Percentiles rank a stretch among this genome's conserved stretches.
These are phyloP conservation scores for Solanum hybrid DNA, from an alignment of 305 asterid species.

Conservation along the genomic window DNA sequence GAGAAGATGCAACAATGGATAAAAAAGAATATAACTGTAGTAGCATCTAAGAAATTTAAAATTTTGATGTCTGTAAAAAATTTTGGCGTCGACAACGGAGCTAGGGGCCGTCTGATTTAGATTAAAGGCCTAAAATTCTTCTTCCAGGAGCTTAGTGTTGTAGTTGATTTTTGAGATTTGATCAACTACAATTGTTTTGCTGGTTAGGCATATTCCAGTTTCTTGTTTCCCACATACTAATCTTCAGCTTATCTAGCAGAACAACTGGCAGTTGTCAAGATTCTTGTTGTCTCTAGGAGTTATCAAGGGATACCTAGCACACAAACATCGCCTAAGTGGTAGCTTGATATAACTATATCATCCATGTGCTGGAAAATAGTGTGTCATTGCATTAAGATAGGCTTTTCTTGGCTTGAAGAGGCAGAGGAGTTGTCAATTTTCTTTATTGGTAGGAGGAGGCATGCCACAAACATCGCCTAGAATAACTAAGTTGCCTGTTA, in stretches of 20 bases:
- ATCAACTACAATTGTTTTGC: neutral
- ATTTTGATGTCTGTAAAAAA: neutral
- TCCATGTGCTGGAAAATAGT: neutral
- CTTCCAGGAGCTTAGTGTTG: neutral
- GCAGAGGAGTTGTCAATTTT: neutral
- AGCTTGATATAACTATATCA: neutral
- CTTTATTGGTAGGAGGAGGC: neutral
- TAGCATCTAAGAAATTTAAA: neutral
- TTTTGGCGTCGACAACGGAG: neutral
- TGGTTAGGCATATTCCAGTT: neutral
- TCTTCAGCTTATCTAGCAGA: neutral
- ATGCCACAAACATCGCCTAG: neutral
- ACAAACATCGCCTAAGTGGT: neutral
- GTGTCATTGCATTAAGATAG: neutral
- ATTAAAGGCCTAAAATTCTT: neutral
- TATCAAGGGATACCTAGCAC: neutral
- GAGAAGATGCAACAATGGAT: neutral
- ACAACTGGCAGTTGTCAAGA: neutral
- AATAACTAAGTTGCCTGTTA: neutral
- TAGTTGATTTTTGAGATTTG: neutral
- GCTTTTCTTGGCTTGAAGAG: neutral
- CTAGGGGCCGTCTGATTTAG: neutral
- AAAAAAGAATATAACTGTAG: neutral
- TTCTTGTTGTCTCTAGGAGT: neutral
- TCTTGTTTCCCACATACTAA: neutral